Evolutionary conservation across 2,329 filamentous ascomycete genomes (phyloP).

Genomic region (Colletotrichum gigasporum): DNA sequence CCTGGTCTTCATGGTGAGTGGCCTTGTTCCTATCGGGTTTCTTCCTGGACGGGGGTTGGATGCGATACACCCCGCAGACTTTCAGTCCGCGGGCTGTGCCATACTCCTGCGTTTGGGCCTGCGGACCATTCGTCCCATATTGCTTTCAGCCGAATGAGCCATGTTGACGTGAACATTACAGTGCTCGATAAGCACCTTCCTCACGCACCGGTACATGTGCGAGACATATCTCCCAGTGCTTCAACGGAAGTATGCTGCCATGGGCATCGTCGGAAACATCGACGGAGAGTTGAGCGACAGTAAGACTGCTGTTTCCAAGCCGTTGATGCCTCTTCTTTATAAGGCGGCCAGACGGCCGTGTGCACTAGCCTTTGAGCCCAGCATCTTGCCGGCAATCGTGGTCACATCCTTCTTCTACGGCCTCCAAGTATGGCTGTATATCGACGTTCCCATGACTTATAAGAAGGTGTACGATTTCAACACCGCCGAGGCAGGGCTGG

Average conservation of each 20-base stretch:
- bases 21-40: not conserved
- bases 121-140: too few species aligned
- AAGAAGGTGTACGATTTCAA: constrained; percentile 12
- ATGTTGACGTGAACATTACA: constrained; percentile 2
- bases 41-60: not conserved
- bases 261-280: not conserved
- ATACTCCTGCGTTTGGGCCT: too few species aligned
- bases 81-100: too few species aligned
- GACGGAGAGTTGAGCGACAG: not conserved
- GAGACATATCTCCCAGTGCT: constrained; percentile 16
- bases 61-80: not conserved
- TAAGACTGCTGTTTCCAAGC: not conserved
- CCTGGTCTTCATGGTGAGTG: constrained; percentile 10
- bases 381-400: constrained; percentile 7
- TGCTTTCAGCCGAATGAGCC: too few species aligned
- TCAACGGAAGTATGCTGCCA: not conserved
- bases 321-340: not conserved
- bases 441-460: constrained; percentile 21
- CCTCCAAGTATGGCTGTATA: constrained; percentile 19
- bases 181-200: constrained; percentile 4
- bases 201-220: constrained; percentile 16
- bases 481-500: not conserved
- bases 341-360: constrained; percentile 6
- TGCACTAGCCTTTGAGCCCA: not conserved
- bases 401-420: constrained; percentile 21